Evolutionary conservation across 177 flowering plant genomes (phyloP).

Genomic region (Vitis hybrid): DNA sequence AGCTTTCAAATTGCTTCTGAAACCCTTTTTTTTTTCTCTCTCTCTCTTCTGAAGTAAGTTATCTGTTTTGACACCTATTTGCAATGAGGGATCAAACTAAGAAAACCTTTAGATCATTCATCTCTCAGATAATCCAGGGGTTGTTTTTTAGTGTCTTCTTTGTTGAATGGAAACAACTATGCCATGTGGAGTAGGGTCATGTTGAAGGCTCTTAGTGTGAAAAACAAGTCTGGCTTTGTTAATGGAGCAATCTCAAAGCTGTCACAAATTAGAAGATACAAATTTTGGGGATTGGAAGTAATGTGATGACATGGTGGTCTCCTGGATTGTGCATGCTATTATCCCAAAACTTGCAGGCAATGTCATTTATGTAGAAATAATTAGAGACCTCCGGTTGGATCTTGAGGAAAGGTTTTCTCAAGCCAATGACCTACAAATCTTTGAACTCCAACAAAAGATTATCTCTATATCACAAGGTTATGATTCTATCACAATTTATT

Average conservation of each 20-base stretch:
- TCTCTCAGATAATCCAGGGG: not conserved
- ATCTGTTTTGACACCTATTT: not conserved
- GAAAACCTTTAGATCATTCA: not conserved
- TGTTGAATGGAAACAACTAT: not conserved
- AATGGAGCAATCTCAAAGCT: not conserved
- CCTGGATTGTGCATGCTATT: not conserved
- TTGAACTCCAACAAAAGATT: not conserved
- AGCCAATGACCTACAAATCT: not conserved
- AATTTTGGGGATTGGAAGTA: not conserved
- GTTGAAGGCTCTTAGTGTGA: not conserved
- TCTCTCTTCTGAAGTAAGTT: not conserved
- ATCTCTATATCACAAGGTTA: not conserved
- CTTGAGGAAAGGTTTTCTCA: not conserved
- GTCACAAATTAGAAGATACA: not conserved
- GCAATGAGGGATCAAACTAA: not conserved
- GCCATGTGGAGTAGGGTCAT: not conserved
- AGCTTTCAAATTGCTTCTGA: not conserved
- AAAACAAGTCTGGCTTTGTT: not conserved
- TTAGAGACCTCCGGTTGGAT: not conserved
- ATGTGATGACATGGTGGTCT: not conserved
- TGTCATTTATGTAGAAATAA: not conserved
- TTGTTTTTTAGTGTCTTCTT: not conserved
- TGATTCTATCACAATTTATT: no score
- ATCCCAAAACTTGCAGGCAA: not conserved
- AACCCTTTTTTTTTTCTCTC: not conserved